Evolutionary conservation across 164 flowering plant species (phyloP), one percentile per base, ranked within the genome.

Genomic region (Cinnamomum chago): DNA sequence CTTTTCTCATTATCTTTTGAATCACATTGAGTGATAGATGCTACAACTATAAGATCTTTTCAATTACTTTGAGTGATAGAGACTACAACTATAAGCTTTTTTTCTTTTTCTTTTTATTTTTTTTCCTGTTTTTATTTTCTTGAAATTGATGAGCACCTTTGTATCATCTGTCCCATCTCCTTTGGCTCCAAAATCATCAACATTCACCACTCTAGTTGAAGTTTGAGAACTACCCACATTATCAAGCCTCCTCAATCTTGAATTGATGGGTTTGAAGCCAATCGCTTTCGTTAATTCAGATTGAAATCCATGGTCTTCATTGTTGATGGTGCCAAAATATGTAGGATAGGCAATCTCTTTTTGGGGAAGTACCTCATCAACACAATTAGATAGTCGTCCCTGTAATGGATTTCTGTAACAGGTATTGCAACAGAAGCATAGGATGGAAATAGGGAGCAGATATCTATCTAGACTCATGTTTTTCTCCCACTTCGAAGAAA

Each of bases 291-390:
- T 50, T 10, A 76, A 80, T 6, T 72, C 33, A 18, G 67, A 22
- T 50, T 75, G 76, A 9, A 65, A 68, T 50, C 62, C 77, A 24
- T 65, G 73, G 47, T 75, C 79, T 0, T 28, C 51, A 2, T 69
- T 68, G 23, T 70, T 74, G 35, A 79, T 47, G 67, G 74, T 67
- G 73, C 76, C 81, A 1, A 75, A 76, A 30, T 74, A 76, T 2
- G 80, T 76, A 28, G 85, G 86, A 58, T 85, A 79, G 2, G 81
- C 77, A n/a, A 14, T 33, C 28, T 70, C 65, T 58, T 82, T 79
- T 67, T 77, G 72, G 5, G 70, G 75, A 52, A 62, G 65, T 22
- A 52, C 60, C 51, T 73, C 71, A 35, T 74, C 47, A 28, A 72
- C 30, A 66, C 40, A 58, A 72, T 51, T 69, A 71, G 72, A 27